Conservation (phyloP, 164 flowering plant genomes). For the Paratinospora sagittata region DNA sequence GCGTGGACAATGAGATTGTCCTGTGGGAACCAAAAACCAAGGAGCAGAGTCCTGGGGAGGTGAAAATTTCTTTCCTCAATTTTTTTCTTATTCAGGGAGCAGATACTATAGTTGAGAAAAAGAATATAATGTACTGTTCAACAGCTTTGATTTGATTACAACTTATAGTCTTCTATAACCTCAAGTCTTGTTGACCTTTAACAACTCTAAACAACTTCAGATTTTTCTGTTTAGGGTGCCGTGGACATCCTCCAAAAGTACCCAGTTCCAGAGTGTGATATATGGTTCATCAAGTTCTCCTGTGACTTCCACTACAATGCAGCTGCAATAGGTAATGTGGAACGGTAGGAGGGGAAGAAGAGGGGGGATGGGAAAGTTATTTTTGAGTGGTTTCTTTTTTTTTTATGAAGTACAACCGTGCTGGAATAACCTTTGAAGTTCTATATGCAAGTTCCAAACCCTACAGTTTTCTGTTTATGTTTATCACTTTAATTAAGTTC, state of each 20-base stretch:
- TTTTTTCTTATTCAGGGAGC: background rate
- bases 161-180: background rate
- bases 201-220: background rate
- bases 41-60: slow-evolving; percentile 95
- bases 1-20: slow-evolving; percentile 94
- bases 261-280: slow-evolving; percentile 97
- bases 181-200: background rate
- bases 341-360: no score
- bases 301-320: slow-evolving; percentile 86
- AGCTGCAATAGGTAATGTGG: slow-evolving; percentile 69
- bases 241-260: slow-evolving; percentile 91
- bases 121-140: background rate
- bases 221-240: slow-evolving; percentile 44
- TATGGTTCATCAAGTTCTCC: slow-evolving; percentile 98
- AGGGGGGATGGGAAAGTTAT: background rate
- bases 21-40: slow-evolving; percentile 92
- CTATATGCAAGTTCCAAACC: background rate
- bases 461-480: background rate
- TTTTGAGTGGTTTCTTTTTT: background rate
- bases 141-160: background rate
- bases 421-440: background rate
- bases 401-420: background rate
- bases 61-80: background rate
- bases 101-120: background rate
- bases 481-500: background rate